Evolutionary conservation across 805 yeast species (phyloP).

Genomic region (Teunomyces barrocoloradensis): DNA sequence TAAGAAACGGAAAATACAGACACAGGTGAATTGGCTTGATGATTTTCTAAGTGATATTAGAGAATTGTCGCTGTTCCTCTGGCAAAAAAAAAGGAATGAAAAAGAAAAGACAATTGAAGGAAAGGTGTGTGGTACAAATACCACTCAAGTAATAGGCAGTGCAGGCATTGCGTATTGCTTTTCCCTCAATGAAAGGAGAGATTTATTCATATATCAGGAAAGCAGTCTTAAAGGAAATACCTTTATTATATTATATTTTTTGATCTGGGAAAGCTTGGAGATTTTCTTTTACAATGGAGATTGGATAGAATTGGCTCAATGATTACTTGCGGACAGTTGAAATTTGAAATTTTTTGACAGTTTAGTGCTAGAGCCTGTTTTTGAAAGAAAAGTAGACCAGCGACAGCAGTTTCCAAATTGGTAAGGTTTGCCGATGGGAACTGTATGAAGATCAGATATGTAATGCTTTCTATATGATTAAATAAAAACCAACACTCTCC

Average conservation of each 20-base stretch:
- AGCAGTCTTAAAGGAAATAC: constrained; percentile 1
- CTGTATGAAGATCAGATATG: constrained; percentile 4
- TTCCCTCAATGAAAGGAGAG: constrained; percentile 1
- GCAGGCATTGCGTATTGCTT: constrained; percentile 2
- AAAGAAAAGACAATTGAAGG: not conserved
- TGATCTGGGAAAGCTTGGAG: constrained; percentile 3
- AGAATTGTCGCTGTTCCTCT: not conserved
- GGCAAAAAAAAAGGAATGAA: not conserved
- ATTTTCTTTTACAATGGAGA: constrained; percentile 2
- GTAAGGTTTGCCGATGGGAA: not conserved
- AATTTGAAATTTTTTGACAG: not conserved
- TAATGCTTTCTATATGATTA: constrained; percentile 4
- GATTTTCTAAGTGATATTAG: constrained; percentile 7
- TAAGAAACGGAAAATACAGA: not conserved
- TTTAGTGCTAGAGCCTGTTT: constrained; percentile 4
- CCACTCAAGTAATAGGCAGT: constrained; percentile 2
- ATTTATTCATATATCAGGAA: constrained; percentile 2
- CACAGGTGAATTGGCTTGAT: not conserved
- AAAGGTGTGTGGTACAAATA: constrained; percentile 3
- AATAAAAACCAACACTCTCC: constrained; percentile 3
- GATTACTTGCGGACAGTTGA: constrained; percentile 3
- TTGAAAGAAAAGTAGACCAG: constrained; percentile 3
- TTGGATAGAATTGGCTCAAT: constrained; percentile 4
- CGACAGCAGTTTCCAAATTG: not conserved
- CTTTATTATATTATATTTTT: constrained; percentile 3